These are phyloP conservation scores for Coemansia sp. DNA, from an alignment of 192 early-diverging fungal species.

Conservation along the genomic window DNA sequence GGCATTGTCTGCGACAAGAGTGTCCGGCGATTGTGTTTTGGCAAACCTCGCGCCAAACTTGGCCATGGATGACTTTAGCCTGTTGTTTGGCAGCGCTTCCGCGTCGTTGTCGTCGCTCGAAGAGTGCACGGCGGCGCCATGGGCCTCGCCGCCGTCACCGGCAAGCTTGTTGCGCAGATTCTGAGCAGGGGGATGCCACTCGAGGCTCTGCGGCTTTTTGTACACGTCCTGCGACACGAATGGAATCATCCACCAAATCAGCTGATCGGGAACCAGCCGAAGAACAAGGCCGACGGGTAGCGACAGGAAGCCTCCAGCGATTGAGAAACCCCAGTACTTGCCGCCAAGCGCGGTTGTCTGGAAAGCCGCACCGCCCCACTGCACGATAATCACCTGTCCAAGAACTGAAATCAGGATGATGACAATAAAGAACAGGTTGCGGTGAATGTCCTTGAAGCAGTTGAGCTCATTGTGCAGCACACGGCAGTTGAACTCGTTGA, in stretches of 20 bases:
- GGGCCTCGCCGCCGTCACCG: background rate
- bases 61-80: slow-evolving; percentile 29
- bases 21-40: background rate
- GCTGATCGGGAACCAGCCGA: slow-evolving; percentile 80
- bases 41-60: slow-evolving; percentile 32
- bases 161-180: slow-evolving; percentile 47
- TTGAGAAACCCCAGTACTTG: slow-evolving; percentile 79
- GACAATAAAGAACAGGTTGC: slow-evolving; percentile 76
- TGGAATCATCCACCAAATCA: slow-evolving; percentile 54
- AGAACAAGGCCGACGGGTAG: slow-evolving; percentile 84
- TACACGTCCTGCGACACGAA: slow-evolving; percentile 50
- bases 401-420: slow-evolving; percentile 76
- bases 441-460: slow-evolving; percentile 76
- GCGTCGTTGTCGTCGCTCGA: background rate
- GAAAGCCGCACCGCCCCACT: slow-evolving; percentile 88
- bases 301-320: slow-evolving; percentile 75
- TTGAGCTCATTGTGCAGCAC: slow-evolving; percentile 77
- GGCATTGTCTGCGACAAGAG: background rate
- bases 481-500: slow-evolving; percentile 88
- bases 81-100: slow-evolving; percentile 7
- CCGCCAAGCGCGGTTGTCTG: slow-evolving; percentile 65
- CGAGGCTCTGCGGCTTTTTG: slow-evolving; percentile 47
- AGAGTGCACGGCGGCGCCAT: background rate
- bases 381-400: slow-evolving; percentile 84
- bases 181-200: slow-evolving; percentile 51